Evolutionary conservation across 1,284 basidiomycete species (phyloP), one percentile per base, ranked within the genome.

Genomic region (Inonotus obliquus): DNA sequence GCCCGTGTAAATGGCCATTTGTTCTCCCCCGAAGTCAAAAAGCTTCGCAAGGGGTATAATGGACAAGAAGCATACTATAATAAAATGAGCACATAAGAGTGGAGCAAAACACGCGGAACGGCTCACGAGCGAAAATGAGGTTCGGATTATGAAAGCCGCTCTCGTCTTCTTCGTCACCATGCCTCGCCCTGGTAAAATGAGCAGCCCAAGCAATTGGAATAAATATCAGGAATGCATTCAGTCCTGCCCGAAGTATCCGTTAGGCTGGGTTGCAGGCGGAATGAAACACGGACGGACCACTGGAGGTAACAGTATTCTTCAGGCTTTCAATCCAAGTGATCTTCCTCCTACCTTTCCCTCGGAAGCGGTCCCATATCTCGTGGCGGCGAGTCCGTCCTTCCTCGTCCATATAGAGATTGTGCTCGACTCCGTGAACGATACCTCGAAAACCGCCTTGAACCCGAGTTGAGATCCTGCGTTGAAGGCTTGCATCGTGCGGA

Each of bases 121-220:
- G 35, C 76, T 66, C 68, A 81, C 78, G 71, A 25, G 73, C 69
- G 56, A 81, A 81, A 10, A 64, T 65, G 41, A 64, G 25, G 70
- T 75, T 39, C 27, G 51, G 35, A 57, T 57, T 59, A 54, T 58
- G 66, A 67, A 54, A 60, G 11, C 57, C 61, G 4, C 29, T 27
- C 10, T 57, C 41, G 11, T 27, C 55, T 17, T 52, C 32, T 32
- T 32, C 32, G 32, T 32, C 32, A 9, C 32, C 32, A 9, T 32
- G 32, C 32, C 9, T 32, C 32, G 32, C 4, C 32, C 32, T 52
- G 11, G 17, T 35, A 58, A 82, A 87, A 67, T 87, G 83, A 0
- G 80, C 76, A 1, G 74, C 77, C 86, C 86, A 90, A 7, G 86
- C 82, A 37, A 88, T 64, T 0, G 87, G 86, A 9, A 88, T 77